Evolutionary conservation across 2,329 filamentous ascomycete species (phyloP), one percentile per base, ranked within the genome.

Genomic region (Sordariomycetes sp.): DNA sequence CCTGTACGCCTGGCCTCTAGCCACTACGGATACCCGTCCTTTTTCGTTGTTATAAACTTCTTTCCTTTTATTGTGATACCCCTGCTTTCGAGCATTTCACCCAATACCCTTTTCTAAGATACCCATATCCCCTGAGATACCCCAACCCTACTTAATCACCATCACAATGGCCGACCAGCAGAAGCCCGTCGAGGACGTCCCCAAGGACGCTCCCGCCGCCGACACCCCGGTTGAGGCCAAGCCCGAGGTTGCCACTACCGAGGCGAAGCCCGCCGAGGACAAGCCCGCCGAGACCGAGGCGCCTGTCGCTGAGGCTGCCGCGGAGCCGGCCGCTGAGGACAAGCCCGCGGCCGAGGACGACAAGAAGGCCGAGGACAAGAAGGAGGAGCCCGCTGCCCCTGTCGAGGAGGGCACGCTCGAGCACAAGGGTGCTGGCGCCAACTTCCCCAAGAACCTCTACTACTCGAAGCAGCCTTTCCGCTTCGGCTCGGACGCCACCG

Each of bases 391-490:
- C 69, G 73, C 76, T 57, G 85, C 86, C 75, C 87, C 89, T 61
- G 80, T 93, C 62, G 87, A 88, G 71, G 91, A 95, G 74, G 93
- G 92, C 62, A 78, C 84, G 65, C 83, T 97, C 58, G 88, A 89
- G 72, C 90, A 96, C 87, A 96, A 97, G 85, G 88, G 83, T 60
- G 87, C 89, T 61, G 89, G 89, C 70, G 81, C 92, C 63, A 81
- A 79, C 75, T 85, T 83, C 71, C 87, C 93, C 77, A 97, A 95
- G 83, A 89, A 90, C 73, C 82, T 97, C 69, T 85, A 90, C 67
- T 92, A 91, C 77, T 85, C 86, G 72, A 97, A 97, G 84, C 90
- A 91, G 72, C 90, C 89, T 78, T 97, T 97, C 79, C 92, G 87
- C 82, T 90, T 93, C 75, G 83, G 85, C 65, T 78, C 82, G 55